Conservation (phyloP, 2,329 filamentous ascomycete species). For the Monosporascus sp. region DNA sequence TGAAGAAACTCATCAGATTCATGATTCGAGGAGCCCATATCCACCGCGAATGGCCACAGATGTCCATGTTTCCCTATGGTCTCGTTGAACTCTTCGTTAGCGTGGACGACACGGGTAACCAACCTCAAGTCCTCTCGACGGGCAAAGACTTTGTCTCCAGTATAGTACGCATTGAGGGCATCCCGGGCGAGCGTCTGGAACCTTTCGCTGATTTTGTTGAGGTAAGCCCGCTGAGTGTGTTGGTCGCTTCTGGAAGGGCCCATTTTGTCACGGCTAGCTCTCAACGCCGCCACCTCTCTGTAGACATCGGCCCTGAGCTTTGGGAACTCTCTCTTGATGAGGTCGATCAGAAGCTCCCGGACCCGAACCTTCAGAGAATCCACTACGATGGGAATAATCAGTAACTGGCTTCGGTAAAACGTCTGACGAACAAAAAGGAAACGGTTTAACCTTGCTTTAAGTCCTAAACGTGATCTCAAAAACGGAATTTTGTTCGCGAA, state of each 20-base stretch:
- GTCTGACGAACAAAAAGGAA: too few species aligned
- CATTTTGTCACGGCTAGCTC: constrained; percentile 13
- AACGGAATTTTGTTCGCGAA: too few species aligned
- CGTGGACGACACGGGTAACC: constrained; percentile 24
- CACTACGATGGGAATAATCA: constrained; percentile 4
- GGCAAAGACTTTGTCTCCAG: constrained; percentile 11
- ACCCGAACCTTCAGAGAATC: constrained; percentile 31
- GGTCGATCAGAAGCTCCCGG: constrained; percentile 32
- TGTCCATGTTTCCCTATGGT: constrained; percentile 25
- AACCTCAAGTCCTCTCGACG: constrained; percentile 19
- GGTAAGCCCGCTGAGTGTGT: constrained; percentile 21
- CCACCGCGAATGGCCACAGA: constrained; percentile 14
- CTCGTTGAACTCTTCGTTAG: constrained; percentile 16
- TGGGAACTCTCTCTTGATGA: constrained; percentile 32
- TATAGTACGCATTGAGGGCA: constrained; percentile 21
- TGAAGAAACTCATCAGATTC: too few species aligned
- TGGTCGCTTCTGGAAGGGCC: constrained; percentile 18
- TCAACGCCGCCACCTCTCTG: constrained; percentile 9
- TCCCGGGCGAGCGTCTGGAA: constrained; percentile 21
- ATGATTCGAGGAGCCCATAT: too few species aligned
- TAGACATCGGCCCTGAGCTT: constrained; percentile 20
- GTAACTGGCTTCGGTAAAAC: too few species aligned
- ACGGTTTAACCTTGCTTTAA: too few species aligned
- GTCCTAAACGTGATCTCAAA: too few species aligned
- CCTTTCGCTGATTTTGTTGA: constrained; percentile 22